These are phyloP conservation scores for Coemansia sp. DNA, from an alignment of 192 early-diverging fungal species.

Conservation along the genomic window DNA sequence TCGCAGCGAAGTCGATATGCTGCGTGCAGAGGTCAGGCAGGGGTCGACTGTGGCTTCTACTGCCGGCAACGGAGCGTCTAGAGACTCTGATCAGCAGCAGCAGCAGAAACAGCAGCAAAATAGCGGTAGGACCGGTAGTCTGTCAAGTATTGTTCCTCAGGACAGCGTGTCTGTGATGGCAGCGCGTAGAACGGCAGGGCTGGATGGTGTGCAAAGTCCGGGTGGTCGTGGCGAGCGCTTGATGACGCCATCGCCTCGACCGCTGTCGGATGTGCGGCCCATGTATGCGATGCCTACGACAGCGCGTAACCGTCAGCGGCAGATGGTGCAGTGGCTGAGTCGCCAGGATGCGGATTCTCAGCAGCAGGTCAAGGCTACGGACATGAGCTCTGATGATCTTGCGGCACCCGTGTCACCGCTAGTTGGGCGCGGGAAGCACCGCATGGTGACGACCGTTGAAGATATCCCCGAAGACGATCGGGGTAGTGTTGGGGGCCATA, in stretches of 20 bases:
- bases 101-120: not conserved
- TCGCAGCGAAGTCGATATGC: slow-evolving; percentile 26
- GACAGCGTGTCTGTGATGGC: slow-evolving; percentile 32
- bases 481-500: too few species aligned
- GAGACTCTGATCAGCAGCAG: too few species aligned
- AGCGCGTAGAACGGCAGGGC: too few species aligned
- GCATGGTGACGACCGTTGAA: too few species aligned
- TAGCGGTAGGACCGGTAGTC: not conserved
- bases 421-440: too few species aligned
- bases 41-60: slow-evolving; percentile 1
- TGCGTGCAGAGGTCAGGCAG: slow-evolving; percentile 37
- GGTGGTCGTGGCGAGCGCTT: not conserved
- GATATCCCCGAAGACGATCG: too few species aligned
- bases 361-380: too few species aligned
- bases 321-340: slow-evolving; percentile 40
- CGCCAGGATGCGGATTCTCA: not conserved
- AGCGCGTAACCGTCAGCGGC: slow-evolving; percentile 18
- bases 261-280: slow-evolving; percentile 3
- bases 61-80: too few species aligned
- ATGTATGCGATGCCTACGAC: slow-evolving; percentile 17
- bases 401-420: too few species aligned
- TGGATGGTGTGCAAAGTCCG: too few species aligned
- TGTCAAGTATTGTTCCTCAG: slow-evolving; percentile 12
- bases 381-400: too few species aligned
- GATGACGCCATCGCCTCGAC: slow-evolving; percentile 9